Base-by-base conservation (phyloP, 2,329 filamentous ascomycete genomes). In the Fusarium humuli region DNA sequence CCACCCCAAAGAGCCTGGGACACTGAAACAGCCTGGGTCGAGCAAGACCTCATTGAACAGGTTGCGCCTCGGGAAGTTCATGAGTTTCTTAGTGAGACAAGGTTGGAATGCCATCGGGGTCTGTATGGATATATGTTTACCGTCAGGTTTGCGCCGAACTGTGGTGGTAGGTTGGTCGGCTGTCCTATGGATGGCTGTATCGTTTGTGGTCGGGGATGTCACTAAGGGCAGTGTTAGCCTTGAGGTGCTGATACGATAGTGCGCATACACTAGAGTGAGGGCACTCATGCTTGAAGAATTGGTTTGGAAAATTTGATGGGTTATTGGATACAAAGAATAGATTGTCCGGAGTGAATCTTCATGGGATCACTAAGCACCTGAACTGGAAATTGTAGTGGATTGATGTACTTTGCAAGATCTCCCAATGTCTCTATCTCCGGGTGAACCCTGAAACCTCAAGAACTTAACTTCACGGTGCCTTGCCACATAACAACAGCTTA, bases 61-160 rank as follows among this genome's bases (percentile, higher is more conserved):
- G 29, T 30, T 12, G 57, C 57, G 6, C 41, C 41, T 18, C 7
- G 30, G 13, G 42, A 40, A 29, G 41, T 60, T 20, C 27, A 1
- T 3, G 32, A 34, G 2, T 60, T 59, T 20, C 47, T 48, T 11
- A 32, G 22, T 4, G 30, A 60, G n/a, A 55, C 41, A 10, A 42
- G 57, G 5, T 45, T 60, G n/a, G 47, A 55, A 14, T 60, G 32
- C 5, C 44, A 60, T n/a, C 46, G 32, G 16, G 32, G 34, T 0
- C 8, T 37, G 10, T 40, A 34, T 41, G 57, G 25, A 6, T 32
- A 60, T 9, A 59, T 60, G 13, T 60, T 60, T 6, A 60, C 27
- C 8, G 45, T 23, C 16, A 59, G 58, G 20, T 18, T 12, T 32
- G 32, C 57, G 3, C 57, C 54, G 5, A 18, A 27, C 18, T 59